phyloP scores from a whole-genome alignment of 2,329 filamentous ascomycete species.

The Fusarium paranaense region DNA sequence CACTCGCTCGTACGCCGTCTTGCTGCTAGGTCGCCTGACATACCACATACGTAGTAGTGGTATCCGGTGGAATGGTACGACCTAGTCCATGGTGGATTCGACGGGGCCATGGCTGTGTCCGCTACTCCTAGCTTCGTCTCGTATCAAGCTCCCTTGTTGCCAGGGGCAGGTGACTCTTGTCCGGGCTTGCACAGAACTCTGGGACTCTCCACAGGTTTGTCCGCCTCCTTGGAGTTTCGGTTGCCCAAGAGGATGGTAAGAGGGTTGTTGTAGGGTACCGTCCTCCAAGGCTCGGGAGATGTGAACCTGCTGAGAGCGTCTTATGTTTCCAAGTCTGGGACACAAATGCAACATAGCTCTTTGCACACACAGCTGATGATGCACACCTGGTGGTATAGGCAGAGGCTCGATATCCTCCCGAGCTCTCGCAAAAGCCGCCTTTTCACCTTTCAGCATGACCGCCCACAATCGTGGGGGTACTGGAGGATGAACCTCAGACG shows the following conservation, averaged over 20 bases:
- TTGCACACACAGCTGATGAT: neutral
- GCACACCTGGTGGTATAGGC: neutral
- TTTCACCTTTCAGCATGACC: neutral
- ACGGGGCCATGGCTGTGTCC: slow-evolving; percentile 17
- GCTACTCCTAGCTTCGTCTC: slow-evolving; percentile 23
- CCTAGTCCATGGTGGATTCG: slow-evolving; percentile 34
- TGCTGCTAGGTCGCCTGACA: slow-evolving; percentile 24
- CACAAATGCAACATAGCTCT: neutral
- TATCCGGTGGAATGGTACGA: slow-evolving; percentile 43
- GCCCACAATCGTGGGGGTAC: neutral
- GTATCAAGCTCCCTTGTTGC: slow-evolving; percentile 21
- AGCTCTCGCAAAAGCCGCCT: neutral
- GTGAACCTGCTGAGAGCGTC: neutral
- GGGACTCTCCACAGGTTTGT: slow-evolving; percentile 14
- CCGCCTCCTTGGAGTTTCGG: slow-evolving; percentile 9
- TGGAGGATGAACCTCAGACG: neutral
- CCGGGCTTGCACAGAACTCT: slow-evolving; percentile 11
- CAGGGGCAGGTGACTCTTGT: neutral
- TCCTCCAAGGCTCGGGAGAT: neutral
- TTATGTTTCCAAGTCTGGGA: neutral
- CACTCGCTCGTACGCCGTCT: slow-evolving; percentile 1
- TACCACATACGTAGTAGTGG: slow-evolving; percentile 17
- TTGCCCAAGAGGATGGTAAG: slow-evolving; percentile 13
- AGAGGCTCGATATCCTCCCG: neutral
- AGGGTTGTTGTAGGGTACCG: neutral